Evolutionary conservation across 2,329 filamentous ascomycete species (phyloP).

Genomic region (Penicillium occitanis): DNA sequence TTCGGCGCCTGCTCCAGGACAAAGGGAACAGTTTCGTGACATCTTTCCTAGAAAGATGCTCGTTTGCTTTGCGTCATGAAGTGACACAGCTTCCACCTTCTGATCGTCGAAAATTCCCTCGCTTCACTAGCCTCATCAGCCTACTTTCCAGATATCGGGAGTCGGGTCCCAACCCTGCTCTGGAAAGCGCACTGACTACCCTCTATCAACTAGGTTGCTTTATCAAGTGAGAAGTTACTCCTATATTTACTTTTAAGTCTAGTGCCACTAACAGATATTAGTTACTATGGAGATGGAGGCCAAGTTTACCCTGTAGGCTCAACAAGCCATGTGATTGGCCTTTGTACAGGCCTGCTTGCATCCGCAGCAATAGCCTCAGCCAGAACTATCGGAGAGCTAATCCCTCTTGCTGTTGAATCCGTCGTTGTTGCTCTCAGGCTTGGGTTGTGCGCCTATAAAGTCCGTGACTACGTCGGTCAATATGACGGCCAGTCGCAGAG

Average conservation of each 20-base stretch:
- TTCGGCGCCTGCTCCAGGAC: slow-evolving; percentile 42
- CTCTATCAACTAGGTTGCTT: slow-evolving; percentile 47
- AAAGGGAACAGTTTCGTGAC: slow-evolving; percentile 45
- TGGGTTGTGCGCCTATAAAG: slow-evolving; percentile 42
- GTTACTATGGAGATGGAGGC: slow-evolving; percentile 45
- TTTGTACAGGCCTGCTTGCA: slow-evolving; percentile 46
- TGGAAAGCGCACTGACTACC: slow-evolving; percentile 46
- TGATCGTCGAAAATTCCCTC: slow-evolving; percentile 38
- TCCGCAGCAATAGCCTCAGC: slow-evolving; percentile 43
- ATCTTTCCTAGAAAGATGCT: slow-evolving; percentile 46
- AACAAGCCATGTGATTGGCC: slow-evolving; percentile 41
- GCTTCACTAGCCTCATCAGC: slow-evolving; percentile 42
- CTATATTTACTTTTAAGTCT: background rate
- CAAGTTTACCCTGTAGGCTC: slow-evolving; percentile 41
- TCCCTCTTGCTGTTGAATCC: slow-evolving; percentile 43
- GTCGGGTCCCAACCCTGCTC: slow-evolving; percentile 37
- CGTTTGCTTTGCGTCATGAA: slow-evolving; percentile 43
- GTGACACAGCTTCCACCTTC: slow-evolving; percentile 38
- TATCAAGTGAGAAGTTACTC: slow-evolving; percentile 40
- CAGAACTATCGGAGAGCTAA: slow-evolving; percentile 43
- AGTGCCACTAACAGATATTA: slow-evolving; percentile 27
- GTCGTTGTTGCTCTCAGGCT: slow-evolving; percentile 47
- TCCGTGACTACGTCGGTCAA: slow-evolving; percentile 39
- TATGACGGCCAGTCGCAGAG: slow-evolving; percentile 32
- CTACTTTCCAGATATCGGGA: slow-evolving; percentile 37